These are phyloP conservation scores for Talaromyces sp. DNA, from an alignment of 2,329 filamentous ascomycete species.

Conservation along the genomic window DNA sequence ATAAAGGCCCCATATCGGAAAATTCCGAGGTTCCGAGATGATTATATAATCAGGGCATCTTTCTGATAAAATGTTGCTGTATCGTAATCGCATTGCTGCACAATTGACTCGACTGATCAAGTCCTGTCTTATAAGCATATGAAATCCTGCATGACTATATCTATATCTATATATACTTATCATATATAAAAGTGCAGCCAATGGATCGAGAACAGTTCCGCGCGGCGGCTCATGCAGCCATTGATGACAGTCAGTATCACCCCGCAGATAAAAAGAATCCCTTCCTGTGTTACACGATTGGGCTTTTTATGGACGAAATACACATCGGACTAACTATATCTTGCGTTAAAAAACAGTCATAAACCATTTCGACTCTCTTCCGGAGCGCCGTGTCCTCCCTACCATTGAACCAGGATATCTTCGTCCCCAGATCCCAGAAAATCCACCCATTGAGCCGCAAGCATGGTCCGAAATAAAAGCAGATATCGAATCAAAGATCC, in stretches of 20 bases:
- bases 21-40: conserved; percentile 1
- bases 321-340: neutral
- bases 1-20: neutral
- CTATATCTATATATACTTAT: neutral
- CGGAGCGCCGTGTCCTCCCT: conserved; percentile 66
- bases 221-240: conserved; percentile 67
- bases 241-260: conserved; percentile 68
- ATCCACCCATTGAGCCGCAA: conserved; percentile 63
- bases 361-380: conserved; percentile 73
- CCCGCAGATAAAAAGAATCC: neutral
- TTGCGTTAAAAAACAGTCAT: conserved; percentile 55
- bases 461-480: conserved; percentile 71
- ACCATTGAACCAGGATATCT: conserved; percentile 81
- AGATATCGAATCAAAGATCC: conserved; percentile 79
- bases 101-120: neutral
- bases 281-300: neutral
- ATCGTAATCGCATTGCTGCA: neutral
- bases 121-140: neutral
- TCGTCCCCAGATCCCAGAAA: conserved; percentile 66
- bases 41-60: neutral
- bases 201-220: conserved; percentile 81
- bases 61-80: neutral
- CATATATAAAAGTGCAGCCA: neutral
- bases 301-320: too few species aligned
- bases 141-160: too few species aligned